Conservation (phyloP, 768 basidiomycete species). For the Dacryopinax primogenitus region DNA sequence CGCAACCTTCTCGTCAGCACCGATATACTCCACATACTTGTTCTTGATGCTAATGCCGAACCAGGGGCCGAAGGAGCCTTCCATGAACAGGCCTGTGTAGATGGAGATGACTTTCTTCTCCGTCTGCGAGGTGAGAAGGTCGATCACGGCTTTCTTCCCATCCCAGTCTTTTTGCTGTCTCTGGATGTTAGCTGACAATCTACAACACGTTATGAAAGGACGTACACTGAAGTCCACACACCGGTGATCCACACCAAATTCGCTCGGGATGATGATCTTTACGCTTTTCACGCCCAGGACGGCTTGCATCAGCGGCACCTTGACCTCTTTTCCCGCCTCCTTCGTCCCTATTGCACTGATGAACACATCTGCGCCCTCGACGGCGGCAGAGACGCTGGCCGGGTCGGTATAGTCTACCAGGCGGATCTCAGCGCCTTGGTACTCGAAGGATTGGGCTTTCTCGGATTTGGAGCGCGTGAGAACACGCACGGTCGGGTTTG, state of each 20-base stretch:
- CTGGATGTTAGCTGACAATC: neutral
- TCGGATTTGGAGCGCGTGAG: neutral
- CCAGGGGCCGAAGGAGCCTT: constrained; percentile 6
- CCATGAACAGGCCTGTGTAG: constrained; percentile 7
- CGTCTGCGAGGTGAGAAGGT: neutral
- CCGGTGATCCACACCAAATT: neutral
- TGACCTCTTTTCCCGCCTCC: constrained; percentile 1
- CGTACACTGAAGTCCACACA: neutral
- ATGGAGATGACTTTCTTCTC: constrained; percentile 8
- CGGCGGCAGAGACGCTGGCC: neutral
- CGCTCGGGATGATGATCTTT: neutral
- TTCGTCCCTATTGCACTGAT: constrained; percentile 4
- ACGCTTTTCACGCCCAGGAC: neutral
- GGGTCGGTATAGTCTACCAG: neutral
- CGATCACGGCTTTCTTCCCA: neutral
- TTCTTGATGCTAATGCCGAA: constrained; percentile 2
- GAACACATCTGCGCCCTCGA: constrained; percentile 6
- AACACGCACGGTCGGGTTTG: neutral
- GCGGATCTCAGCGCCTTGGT: neutral
- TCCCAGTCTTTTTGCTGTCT: constrained; percentile 8
- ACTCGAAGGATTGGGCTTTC: neutral
- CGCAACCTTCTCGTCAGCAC: neutral
- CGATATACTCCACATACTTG: constrained; percentile 7
- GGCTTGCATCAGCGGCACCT: neutral
- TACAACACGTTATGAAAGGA: neutral